These are phyloP conservation scores for Phytopythium delawarense DNA, from an alignment of 352 stramenopile species.

Conservation along the genomic window DNA sequence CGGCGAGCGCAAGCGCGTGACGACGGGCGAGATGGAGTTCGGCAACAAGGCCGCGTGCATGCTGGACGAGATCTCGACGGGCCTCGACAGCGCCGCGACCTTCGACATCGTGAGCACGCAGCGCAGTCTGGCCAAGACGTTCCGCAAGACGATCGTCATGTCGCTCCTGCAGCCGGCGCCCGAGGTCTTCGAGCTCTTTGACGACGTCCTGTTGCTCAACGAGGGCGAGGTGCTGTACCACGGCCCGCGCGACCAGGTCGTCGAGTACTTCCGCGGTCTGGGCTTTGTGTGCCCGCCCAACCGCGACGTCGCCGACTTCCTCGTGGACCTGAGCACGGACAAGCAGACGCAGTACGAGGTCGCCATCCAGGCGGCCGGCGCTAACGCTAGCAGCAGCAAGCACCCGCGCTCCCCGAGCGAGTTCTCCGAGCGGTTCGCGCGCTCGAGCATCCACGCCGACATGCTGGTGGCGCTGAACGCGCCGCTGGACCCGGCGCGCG, in stretches of 20 bases:
- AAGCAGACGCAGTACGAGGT: slow-evolving; percentile 32
- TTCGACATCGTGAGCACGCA: slow-evolving; percentile 19
- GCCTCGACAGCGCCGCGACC: slow-evolving; percentile 30
- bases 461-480: slow-evolving; percentile 18
- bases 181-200: slow-evolving; percentile 89
- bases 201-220: slow-evolving; percentile 85
- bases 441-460: slow-evolving; percentile 19
- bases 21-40: slow-evolving; percentile 78
- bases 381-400: slow-evolving; percentile 3
- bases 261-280: slow-evolving; percentile 28
- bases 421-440: slow-evolving; percentile 21
- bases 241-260: slow-evolving; percentile 14
- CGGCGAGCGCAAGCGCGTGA: slow-evolving; percentile 77
- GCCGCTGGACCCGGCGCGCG: slow-evolving; percentile 3
- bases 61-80: slow-evolving; percentile 55
- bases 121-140: slow-evolving; percentile 11
- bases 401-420: slow-evolving; percentile 15
- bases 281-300: slow-evolving; percentile 25
- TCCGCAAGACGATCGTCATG: slow-evolving; percentile 23
- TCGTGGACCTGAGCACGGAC: slow-evolving; percentile 29
- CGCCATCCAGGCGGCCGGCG: not conserved
- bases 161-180: slow-evolving; percentile 81
- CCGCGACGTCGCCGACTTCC: slow-evolving; percentile 32
- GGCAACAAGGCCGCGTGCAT: slow-evolving; percentile 23
- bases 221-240: slow-evolving; percentile 77